phyloP scores from a whole-genome alignment of 345 rosid genomes.

The Populus davidiana region DNA sequence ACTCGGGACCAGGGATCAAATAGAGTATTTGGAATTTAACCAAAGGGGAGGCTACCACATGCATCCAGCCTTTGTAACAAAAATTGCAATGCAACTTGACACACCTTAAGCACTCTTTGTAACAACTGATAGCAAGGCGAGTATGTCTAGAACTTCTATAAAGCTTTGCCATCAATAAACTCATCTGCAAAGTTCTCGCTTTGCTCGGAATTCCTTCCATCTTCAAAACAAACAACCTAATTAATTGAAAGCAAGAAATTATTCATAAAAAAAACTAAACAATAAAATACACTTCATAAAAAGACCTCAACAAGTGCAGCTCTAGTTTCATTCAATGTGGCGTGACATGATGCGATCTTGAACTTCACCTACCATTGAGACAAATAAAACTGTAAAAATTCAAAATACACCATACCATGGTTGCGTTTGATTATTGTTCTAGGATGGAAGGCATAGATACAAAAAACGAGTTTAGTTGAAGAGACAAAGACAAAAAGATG shows the following conservation, averaged over 20 bases:
- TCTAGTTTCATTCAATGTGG: constrained; percentile 65
- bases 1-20: neutral
- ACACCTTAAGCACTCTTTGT: constrained; percentile 90
- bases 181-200: constrained; percentile 90
- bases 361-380: constrained; percentile 61
- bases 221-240: constrained; percentile 33
- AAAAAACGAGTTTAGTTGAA: no score
- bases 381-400: neutral
- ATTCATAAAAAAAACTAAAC: neutral
- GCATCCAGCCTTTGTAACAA: neutral
- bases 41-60: neutral
- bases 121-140: constrained; percentile 85
- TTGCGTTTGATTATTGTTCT: no score
- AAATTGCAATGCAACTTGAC: neutral
- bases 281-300: constrained; percentile 10
- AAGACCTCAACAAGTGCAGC: constrained; percentile 82
- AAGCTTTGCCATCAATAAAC: constrained; percentile 89
- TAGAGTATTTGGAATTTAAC: neutral
- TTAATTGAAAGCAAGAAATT: neutral
- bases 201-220: constrained; percentile 91
- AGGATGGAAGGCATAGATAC: no score
- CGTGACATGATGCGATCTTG: constrained; percentile 90
- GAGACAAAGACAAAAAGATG: no score
- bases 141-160: constrained; percentile 74
- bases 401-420: neutral